Evolutionary conservation across 805 yeast species (phyloP).

Genomic region (Candida broadrunensis): DNA sequence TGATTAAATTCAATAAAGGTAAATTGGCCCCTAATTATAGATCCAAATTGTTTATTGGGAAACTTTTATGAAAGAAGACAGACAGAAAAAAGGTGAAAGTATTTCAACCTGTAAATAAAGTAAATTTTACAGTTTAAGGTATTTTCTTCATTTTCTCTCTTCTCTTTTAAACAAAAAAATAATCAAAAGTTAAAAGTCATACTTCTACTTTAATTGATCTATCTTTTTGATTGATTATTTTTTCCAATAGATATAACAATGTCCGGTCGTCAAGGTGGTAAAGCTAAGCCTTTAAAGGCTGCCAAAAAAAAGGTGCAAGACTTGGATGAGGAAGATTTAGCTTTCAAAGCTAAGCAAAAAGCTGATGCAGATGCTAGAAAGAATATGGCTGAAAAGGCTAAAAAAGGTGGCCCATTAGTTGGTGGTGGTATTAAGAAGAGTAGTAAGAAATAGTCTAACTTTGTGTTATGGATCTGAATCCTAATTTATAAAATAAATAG

Average conservation of each 20-base stretch:
- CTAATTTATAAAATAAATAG: too few relatives aligned
- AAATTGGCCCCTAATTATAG: too few relatives aligned
- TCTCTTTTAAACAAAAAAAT: neutral
- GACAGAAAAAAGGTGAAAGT: too few relatives aligned
- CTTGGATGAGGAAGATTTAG: constrained; percentile 81
- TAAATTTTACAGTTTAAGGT: too few relatives aligned
- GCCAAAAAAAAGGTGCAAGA: constrained; percentile 81
- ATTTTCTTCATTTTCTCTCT: too few relatives aligned
- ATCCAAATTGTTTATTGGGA: too few relatives aligned
- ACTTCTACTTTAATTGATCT: too few relatives aligned
- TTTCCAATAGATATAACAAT: constrained; percentile 31
- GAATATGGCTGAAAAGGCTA: constrained; percentile 82
- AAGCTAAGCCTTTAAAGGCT: constrained; percentile 84
- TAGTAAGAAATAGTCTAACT: constrained; percentile 38
- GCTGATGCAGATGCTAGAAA: constrained; percentile 93
- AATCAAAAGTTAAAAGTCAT: too few relatives aligned
- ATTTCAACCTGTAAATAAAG: too few relatives aligned
- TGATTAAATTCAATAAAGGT: neutral
- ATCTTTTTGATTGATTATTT: too few relatives aligned
- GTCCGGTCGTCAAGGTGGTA: constrained; percentile 98
- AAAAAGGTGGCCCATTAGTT: constrained; percentile 85
- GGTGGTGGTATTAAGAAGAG: constrained; percentile 97
- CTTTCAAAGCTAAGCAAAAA: constrained; percentile 90
- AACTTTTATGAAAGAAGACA: too few relatives aligned
- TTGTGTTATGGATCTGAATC: too few relatives aligned